These are phyloP conservation scores for Bruguiera sexangula DNA, from an alignment of 345 rosid species.

Conservation along the genomic window DNA sequence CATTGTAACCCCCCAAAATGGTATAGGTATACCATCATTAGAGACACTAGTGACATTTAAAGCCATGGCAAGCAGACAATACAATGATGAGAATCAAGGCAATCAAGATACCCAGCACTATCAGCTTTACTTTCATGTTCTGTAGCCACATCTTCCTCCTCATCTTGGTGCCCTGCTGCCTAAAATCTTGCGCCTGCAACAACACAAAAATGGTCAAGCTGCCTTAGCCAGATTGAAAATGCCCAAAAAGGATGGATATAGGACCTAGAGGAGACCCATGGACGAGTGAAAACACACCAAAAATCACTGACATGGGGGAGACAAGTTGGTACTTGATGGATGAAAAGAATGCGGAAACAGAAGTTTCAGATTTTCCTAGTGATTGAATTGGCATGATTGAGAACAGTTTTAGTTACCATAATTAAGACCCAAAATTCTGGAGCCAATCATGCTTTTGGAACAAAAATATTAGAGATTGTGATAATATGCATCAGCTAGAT, in stretches of 20 bases:
- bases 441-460: neutral
- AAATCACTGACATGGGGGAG: neutral
- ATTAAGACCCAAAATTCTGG: too few relatives aligned
- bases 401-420: too few relatives aligned
- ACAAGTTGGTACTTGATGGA: neutral
- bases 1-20: slow-evolving; percentile 5
- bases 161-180: slow-evolving; percentile 62
- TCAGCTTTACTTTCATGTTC: slow-evolving; percentile 72
- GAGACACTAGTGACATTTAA: slow-evolving; percentile 31
- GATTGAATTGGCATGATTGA: too few relatives aligned
- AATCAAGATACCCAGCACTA: slow-evolving; percentile 51
- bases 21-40: slow-evolving; percentile 3
- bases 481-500: neutral
- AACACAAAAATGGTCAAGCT: neutral
- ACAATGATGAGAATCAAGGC: slow-evolving; percentile 60
- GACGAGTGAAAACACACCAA: neutral
- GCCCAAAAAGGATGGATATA: neutral
- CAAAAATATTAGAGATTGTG: neutral
- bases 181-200: slow-evolving; percentile 69
- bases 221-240: neutral
- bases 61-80: slow-evolving; percentile 40
- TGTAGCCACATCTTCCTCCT: slow-evolving; percentile 74
- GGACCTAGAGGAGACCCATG: neutral
- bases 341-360: too few relatives aligned
- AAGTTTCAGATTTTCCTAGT: too few relatives aligned